A percentile compares a stretch with the other conserved stretches of the same genome.
phyloP scores from a whole-genome alignment of 768 basidiomycete genomes.

The Boletus rex-veris region DNA sequence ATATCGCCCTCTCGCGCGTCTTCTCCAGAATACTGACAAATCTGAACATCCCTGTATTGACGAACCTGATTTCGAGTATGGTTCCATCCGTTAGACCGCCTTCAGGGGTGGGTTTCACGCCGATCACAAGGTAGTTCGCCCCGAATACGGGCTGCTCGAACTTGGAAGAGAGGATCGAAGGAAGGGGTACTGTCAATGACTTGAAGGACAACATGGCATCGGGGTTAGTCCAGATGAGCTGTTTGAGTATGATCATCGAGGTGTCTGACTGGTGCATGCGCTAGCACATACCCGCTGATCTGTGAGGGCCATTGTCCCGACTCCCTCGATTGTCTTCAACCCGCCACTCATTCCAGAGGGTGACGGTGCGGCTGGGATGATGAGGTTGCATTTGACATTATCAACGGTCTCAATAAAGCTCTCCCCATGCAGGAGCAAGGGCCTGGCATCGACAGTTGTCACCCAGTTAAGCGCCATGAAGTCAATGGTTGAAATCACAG shows the following conservation, averaged over 20 bases:
- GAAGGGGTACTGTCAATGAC: conserved; percentile 54
- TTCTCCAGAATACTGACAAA: conserved; percentile 74
- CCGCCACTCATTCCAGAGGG: conserved; percentile 53
- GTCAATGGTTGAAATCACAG: background rate
- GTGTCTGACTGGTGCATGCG: background rate
- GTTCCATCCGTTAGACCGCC: conserved; percentile 69
- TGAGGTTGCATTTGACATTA: conserved; percentile 56
- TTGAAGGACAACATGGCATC: conserved; percentile 35
- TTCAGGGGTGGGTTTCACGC: conserved; percentile 60
- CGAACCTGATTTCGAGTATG: conserved; percentile 62
- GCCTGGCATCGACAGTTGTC: conserved; percentile 55
- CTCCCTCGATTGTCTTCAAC: conserved; percentile 52
- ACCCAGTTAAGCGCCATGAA: conserved; percentile 79
- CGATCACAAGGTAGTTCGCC: conserved; percentile 62
- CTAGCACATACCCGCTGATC: conserved; percentile 60
- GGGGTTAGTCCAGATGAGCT: conserved; percentile 63
- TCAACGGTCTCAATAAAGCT: conserved; percentile 53
- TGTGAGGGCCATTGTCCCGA: conserved; percentile 61
- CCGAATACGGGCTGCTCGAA: conserved; percentile 77
- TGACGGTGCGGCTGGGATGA: conserved; percentile 51
- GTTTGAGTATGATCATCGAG: conserved; percentile 7
- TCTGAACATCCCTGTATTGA: conserved; percentile 65
- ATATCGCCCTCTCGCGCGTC: conserved; percentile 69
- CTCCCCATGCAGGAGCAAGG: conserved; percentile 65
- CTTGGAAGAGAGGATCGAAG: conserved; percentile 60